Percentiles rank a stretch among this genome's conserved stretches.
Evolutionary conservation across 441 rosid species (phyloP).

Genomic region (Kokia cookei): DNA sequence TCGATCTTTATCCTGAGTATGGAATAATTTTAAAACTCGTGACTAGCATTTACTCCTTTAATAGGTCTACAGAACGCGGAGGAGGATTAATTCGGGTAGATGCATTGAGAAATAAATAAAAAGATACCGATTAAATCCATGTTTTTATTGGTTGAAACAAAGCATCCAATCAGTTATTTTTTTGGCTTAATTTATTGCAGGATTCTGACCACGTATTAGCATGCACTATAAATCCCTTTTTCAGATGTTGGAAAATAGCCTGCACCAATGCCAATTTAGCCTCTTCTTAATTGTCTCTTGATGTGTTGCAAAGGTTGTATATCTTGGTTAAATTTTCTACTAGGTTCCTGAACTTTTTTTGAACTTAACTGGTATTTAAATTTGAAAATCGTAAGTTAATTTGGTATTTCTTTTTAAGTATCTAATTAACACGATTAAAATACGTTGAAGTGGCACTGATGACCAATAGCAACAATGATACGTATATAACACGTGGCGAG

Average conservation of each 20-base stretch:
- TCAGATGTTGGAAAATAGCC: neutral
- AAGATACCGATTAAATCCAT: neutral
- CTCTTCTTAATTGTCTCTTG: neutral
- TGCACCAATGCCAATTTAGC: neutral
- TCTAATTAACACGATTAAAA: too few relatives aligned
- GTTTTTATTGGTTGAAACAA: neutral
- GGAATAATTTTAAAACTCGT: too few relatives aligned
- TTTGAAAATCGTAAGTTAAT: too few relatives aligned
- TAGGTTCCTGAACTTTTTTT: too few relatives aligned
- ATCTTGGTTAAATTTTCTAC: too few relatives aligned
- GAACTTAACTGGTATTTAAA: too few relatives aligned
- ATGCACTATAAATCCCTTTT: neutral
- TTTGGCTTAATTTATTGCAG: neutral
- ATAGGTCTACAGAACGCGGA: fast-evolving
- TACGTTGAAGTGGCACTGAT: too few relatives aligned
- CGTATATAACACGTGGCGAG: too few relatives aligned
- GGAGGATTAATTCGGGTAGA: fast-evolving
- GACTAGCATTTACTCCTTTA: fast-evolving
- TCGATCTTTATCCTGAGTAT: fast-evolving
- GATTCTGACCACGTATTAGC: neutral
- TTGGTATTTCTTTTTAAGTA: too few relatives aligned
- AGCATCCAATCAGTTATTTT: neutral
- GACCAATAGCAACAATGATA: too few relatives aligned
- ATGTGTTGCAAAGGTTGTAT: too few relatives aligned
- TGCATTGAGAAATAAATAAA: too few relatives aligned